Base-by-base conservation (phyloP, 108 stramenopile species). In the Nannochloropsis granulata region DNA sequence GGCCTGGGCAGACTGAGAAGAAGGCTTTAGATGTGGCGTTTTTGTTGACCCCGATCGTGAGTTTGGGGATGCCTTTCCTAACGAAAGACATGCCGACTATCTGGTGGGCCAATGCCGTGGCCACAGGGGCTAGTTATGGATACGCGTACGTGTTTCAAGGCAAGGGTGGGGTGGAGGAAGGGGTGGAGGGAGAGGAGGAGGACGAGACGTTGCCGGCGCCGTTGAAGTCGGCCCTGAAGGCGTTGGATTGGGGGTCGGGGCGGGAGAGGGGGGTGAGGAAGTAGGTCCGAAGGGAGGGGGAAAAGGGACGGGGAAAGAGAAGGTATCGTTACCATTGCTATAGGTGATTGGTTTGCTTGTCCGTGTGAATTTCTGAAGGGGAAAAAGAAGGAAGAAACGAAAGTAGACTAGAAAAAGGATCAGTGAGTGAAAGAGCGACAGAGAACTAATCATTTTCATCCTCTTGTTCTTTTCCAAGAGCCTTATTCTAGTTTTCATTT, bases 1-100 rank as follows among this genome's bases (percentile, higher is more conserved):
- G 95, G 46, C 97, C 97, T 79, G 94, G 94, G 25, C 79, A 81
- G 26, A 82, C 82, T 24, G 97, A 98, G 91, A 98, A 97, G 93
- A 91, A 92, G 90, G 96, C 97, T 0, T 88, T 98, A 84, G 95
- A 98, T 88, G 91, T 94, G 45, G 97, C 97, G 44, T 98, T 98
- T 87, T 85, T 98, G 82, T 94, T 93, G 16, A 96, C 96, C 12
- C 97, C 96, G 10, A 45, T 94, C 23, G 92, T 94, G 81, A 93
- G 92, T 78, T 83, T 98, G 44, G 85, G 93, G 43, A 93, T 94
- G 82, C 97, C 97, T 8, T 93, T 94, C 25, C 88, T 91, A 1
- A 98, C 97, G 81, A 84, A 88, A 82, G 88, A 88, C 43, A 78
- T 84, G 44, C 84, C 84, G 12, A 23, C 82, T 26, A 88, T 88